Base-by-base conservation (phyloP, 352 stramenopile genomes). In the Phytopythium vexans region DNA sequence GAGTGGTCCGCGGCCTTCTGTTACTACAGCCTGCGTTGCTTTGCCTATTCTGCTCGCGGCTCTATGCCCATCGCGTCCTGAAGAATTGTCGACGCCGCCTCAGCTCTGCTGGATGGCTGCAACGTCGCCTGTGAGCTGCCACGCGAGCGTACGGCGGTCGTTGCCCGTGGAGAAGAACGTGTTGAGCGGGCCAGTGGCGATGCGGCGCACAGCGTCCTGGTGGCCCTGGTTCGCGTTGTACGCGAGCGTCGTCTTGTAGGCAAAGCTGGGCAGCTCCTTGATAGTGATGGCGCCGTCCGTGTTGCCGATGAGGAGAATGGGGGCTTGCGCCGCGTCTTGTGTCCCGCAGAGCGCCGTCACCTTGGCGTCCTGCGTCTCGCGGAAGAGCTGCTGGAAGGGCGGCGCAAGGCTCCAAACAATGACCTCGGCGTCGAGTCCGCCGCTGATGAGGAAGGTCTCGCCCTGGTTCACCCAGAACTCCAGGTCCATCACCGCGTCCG, bases 371-470 rank as follows among this genome's bases (percentile, higher is more conserved):
- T 92, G 74, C 31, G 77, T 89, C 49, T 94, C 82, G 58, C 86
- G 86, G 61, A 90, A 94, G 33, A 93, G 62, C 59, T 91, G 81
- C 62, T 77, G 59, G 61, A 94, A 92, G 11, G 82, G 81, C 16
- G 77, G 80, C 15, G 74, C 68, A 48, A 94, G 76, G 43, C 77
- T 74, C 85, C 85, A 94, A 34, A 94, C 81, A 35, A 91, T 90
- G 54, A 94, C 80, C 59, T 93, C 77, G n/a, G 64, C 71, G 49
- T 94, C 85, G 45, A 92, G 56, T 32, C 80, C 82, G 48, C 78
- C 80, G 41, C 82, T 92, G 49, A 94, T 92, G 36, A 94, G 77
- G 62, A 89, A 94, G n/a, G 77, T 86, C 66, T 94, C 85, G 56
- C 66, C 77, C 33, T 82, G 68, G 64, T 91, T 94, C 39, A 92